Percentiles rank a stretch among this genome's conserved stretches.
Conservation (phyloP, 805 yeast genomes). For the Myxozyma neotropica region DNA sequence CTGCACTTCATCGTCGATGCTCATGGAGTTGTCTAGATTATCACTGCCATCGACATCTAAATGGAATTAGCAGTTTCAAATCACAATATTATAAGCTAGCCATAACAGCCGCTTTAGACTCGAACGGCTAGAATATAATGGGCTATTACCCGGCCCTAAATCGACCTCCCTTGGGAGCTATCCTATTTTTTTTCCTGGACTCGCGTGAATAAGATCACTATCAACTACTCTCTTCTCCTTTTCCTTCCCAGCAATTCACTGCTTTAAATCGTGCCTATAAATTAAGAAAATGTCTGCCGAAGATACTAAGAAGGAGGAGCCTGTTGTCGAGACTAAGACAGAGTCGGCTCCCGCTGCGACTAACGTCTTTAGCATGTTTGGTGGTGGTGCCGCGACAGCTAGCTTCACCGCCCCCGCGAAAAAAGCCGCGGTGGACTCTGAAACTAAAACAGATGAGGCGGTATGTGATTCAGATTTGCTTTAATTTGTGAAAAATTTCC, state of each 20-base stretch:
- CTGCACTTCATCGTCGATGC: too few species aligned
- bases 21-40: too few species aligned
- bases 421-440: background rate
- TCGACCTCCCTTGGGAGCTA: background rate
- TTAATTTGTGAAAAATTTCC: background rate
- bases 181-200: background rate
- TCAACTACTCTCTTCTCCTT: too few species aligned
- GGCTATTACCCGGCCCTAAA: background rate
- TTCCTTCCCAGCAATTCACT: too few species aligned
- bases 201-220: background rate
- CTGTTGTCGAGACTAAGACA: slow-evolving; percentile 16
- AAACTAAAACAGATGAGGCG: slow-evolving; percentile 8
- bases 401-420: slow-evolving; percentile 13
- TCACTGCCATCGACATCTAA: too few species aligned
- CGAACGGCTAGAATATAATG: too few species aligned
- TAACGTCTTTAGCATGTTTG: slow-evolving; percentile 92
- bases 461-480: background rate
- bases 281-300: slow-evolving; percentile 18
- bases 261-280: too few species aligned
- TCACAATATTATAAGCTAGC: too few species aligned
- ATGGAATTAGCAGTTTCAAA: too few species aligned
- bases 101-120: too few species aligned
- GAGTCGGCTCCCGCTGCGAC: slow-evolving; percentile 59
- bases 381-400: slow-evolving; percentile 52
- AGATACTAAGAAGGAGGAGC: slow-evolving; percentile 32